These are phyloP conservation scores for Penicillium expansum DNA, from an alignment of 2,329 filamentous ascomycete genomes.

Conservation along the genomic window DNA sequence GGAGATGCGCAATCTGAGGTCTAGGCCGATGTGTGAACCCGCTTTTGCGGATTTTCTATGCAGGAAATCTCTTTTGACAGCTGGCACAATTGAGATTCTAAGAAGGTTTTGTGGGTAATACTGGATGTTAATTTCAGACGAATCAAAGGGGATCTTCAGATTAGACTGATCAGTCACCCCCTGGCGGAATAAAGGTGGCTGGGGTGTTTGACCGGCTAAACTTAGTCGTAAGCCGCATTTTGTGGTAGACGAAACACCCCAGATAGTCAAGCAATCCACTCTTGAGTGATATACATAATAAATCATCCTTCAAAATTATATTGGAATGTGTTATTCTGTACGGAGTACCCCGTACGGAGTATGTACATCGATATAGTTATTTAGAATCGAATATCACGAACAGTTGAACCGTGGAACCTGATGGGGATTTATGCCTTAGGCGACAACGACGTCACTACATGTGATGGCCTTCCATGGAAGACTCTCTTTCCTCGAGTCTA, in stretches of 20 bases:
- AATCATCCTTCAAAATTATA: background rate
- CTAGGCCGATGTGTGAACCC: conserved; percentile 19
- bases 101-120: background rate
- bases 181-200: conserved; percentile 24
- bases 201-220: conserved; percentile 9
- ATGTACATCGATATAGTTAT: background rate
- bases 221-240: background rate
- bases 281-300: background rate
- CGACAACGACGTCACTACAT: conserved; percentile 20
- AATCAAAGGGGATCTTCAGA: conserved; percentile 2
- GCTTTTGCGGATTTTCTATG: conserved; percentile 16
- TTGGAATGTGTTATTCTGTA: no score
- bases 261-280: background rate
- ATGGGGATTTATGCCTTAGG: conserved; percentile 8
- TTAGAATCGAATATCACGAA: background rate
- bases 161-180: background rate
- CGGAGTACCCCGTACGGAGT: no score
- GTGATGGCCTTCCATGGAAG: conserved; percentile 1
- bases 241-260: background rate
- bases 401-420: background rate
- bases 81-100: background rate
- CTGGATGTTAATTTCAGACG: background rate
- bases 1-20: conserved; percentile 17
- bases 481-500: background rate
- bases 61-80: conserved; percentile 7